Evolutionary conservation across 352 stramenopile genomes (phyloP).

Genomic region (Globisporangium abappressorium): DNA sequence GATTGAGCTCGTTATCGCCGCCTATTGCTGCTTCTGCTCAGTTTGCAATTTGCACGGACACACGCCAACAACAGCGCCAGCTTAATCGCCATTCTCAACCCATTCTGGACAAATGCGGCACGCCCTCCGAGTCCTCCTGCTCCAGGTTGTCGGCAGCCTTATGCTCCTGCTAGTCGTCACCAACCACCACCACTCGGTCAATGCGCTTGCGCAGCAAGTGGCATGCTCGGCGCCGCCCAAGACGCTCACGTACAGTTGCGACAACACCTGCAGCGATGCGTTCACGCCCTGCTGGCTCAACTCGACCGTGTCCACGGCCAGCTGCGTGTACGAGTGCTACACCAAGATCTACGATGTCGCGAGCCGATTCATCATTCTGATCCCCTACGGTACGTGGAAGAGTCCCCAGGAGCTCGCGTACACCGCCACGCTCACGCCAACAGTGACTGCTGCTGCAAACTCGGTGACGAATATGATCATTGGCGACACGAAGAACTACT

Average conservation of each 20-base stretch:
- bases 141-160: not conserved
- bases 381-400: not conserved
- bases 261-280: not conserved
- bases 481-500: constrained; percentile 2
- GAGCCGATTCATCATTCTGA: not conserved
- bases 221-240: not conserved
- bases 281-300: constrained; percentile 3
- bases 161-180: not conserved
- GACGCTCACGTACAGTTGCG: constrained; percentile 5
- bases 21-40: not conserved
- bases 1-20: not conserved
- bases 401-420: not conserved
- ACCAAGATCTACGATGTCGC: not conserved
- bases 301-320: not conserved
- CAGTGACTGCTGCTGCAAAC: not conserved
- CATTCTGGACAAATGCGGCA: not conserved
- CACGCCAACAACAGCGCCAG: not conserved
- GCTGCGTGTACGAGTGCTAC: not conserved
- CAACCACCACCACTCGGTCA: not conserved
- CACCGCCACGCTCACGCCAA: not conserved
- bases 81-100: not conserved
- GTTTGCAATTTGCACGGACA: not conserved
- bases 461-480: not conserved
- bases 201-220: not conserved
- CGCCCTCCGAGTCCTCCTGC: not conserved